Conservation (phyloP, 345 rosid species). For the Brassica cretica region DNA sequence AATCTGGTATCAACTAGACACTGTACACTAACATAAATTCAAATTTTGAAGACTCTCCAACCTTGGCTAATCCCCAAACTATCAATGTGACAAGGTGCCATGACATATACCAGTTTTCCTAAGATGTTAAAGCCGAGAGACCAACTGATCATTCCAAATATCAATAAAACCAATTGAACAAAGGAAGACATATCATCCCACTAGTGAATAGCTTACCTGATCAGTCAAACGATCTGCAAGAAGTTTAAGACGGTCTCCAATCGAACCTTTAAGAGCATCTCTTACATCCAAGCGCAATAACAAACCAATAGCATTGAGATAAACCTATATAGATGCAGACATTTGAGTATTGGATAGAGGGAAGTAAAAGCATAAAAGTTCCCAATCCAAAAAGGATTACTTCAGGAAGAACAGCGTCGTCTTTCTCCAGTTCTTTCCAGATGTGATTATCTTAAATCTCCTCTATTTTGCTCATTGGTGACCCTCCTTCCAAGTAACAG, state of each 20-base stretch:
- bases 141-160: neutral
- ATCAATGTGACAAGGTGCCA: conserved; percentile 84
- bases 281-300: conserved; percentile 63
- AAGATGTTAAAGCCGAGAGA: conserved; percentile 18
- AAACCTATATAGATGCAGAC: conserved; percentile 54
- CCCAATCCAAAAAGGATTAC: conserved; percentile 35
- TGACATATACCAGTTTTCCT: conserved; percentile 73
- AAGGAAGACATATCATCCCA: neutral
- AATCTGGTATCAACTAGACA: neutral
- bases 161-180: neutral
- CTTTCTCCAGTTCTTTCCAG: conserved; percentile 74
- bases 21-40: conserved; percentile 15
- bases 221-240: conserved; percentile 52
- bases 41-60: conserved; percentile 54
- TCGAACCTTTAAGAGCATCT: conserved; percentile 46
- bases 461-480: conserved; percentile 55
- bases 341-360: conserved; percentile 1
- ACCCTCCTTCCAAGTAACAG: conserved; percentile 90
- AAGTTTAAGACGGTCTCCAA: conserved; percentile 54
- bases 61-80: conserved; percentile 71
- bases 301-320: conserved; percentile 77
- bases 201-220: conserved; percentile 47
- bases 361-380: conserved; percentile 6
- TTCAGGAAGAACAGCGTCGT: conserved; percentile 56
- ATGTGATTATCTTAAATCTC: conserved; percentile 72